A percentile compares a stretch with the other conserved stretches of the same genome.
These are phyloP conservation scores for Malus hybrid DNA, from an alignment of 331 rosid species.

Conservation along the genomic window DNA sequence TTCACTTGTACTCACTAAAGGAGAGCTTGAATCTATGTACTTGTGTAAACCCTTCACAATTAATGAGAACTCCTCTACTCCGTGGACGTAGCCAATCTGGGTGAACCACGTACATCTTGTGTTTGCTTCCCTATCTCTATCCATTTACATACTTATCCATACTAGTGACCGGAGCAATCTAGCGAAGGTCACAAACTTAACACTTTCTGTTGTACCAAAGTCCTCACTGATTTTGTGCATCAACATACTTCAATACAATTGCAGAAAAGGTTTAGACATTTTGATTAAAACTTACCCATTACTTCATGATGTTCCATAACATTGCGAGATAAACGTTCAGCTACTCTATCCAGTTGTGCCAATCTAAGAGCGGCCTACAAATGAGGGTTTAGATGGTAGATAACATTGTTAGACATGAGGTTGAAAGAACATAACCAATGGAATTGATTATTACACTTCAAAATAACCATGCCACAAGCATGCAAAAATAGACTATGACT, in stretches of 20 bases:
- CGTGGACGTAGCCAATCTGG: too few relatives aligned
- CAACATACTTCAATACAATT: background rate
- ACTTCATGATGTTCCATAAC: slow-evolving; percentile 99
- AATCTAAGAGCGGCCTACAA: slow-evolving; percentile 83
- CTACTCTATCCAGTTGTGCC: slow-evolving; percentile 85
- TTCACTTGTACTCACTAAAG: too few relatives aligned
- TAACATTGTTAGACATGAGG: background rate
- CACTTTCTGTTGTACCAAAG: too few relatives aligned
- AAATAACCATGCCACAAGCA: background rate
- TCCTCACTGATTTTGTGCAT: too few relatives aligned
- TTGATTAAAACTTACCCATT: slow-evolving; percentile 68
- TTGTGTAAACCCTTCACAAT: too few relatives aligned
- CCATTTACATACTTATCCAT: too few relatives aligned
- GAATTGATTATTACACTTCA: background rate
- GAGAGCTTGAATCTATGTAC: too few relatives aligned
- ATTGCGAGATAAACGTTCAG: slow-evolving; percentile 76
- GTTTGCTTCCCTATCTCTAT: too few relatives aligned
- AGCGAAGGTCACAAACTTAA: too few relatives aligned
- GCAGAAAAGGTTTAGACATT: background rate
- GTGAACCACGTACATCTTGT: too few relatives aligned
- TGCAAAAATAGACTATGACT: background rate
- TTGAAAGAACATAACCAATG: background rate
- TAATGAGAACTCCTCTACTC: too few relatives aligned
- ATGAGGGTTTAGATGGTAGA: background rate
- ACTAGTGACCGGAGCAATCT: too few relatives aligned